Evolutionary conservation across 2,329 filamentous ascomycete genomes (phyloP), one percentile per base, ranked within the genome.

Genomic region (Colletotrichum lini): DNA sequence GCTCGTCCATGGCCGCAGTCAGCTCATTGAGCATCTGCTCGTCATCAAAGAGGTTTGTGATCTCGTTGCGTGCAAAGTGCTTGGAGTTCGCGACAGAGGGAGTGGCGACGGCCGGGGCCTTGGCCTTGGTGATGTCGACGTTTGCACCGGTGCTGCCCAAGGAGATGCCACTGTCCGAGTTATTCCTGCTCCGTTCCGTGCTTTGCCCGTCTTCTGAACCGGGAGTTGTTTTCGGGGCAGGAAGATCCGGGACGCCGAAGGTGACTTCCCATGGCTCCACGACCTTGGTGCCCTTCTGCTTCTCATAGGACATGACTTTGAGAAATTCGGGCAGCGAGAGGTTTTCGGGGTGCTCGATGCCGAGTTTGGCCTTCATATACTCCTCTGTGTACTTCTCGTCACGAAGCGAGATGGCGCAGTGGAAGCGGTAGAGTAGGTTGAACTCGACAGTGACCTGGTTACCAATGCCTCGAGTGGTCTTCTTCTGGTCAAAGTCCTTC

Each of bases 401-500:
- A 10, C 78, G 77, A 23, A 76, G 69, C 4, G 82, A 85, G 5
- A 86, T 80, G 5, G 82, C 79, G 45, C 82, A 79, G 71, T 88
- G 85, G 81, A 84, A 88, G 6, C 86, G 82, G 73, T 88, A 88
- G 10, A 88, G 79, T 38, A 88, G 77, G 73, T 88, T 88, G 77
- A 89, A 89, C 73, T 88, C 86, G 40, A 83, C 82, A 4, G 82
- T 83, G 52, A 86, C 84, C 71, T 87, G 85, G 73, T 88, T 88
- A 12, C 86, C 86, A 9, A 82, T 80, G 3, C 82, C 86, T 35
- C 81, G 76, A 2, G 81, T 78, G n/a, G 75, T 71, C 2, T 74
- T 73, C 15, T 73, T 70, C 61, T 75, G 76, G 49, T 75, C 74
- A 50, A 75, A 75, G 40, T 77, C 75, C 15, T 74, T 58, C 50